Base-by-base conservation (phyloP, 495 filamentous ascomycete species). In the Cenococcum geophilum region DNA sequence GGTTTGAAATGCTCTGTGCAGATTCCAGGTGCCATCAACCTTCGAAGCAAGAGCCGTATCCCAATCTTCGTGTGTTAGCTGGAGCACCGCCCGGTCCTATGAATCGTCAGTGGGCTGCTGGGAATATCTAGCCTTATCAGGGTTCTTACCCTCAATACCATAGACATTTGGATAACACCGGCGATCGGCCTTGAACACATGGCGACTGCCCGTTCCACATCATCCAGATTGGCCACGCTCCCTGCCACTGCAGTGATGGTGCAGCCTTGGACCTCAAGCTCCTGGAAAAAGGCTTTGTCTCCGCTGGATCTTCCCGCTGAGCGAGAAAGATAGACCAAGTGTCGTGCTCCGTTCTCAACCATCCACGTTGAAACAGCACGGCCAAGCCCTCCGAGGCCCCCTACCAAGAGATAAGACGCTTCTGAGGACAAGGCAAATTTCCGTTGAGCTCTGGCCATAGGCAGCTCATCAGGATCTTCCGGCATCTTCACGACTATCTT, bases 341-440 rank as follows among this genome's bases (percentile, higher is more conserved):
- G 42, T 32, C 62, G 32, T 27, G 62, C 62, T 45, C 63, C 63
- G 14, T 47, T 50, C 40, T 61, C 50, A 50, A 54, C 63, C 63
- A 65, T 57, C 51, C 53, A 62, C n/a, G 45, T 51, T 18, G 58
- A 42, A 18, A 62, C 32, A 32, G 37, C 34, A 32, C 58, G 34
- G 40, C 59, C 63, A 21, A 65, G 59, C 9, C 63, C 63, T 35
- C 63, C 63, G 21, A 65, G 48, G 16, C 58, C 58, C 21, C 63
- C 63, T 34, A 50, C 36, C 32, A 65, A 25, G 56, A 65, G 27
- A 53, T 65, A 65, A 51, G 22, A 36, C 34, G 34, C 61, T 32
- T 62, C 59, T 37, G 59, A 20, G 59, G 52, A 52, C 43, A 65
- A 45, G 8, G 37, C 42, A 58, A 55, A 18, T 40, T 40, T 40